A percentile compares a stretch with the other conserved stretches of the same genome.
Evolutionary conservation across 2,329 filamentous ascomycete species (phyloP).

Genomic region (Fusarium transvaalense): DNA sequence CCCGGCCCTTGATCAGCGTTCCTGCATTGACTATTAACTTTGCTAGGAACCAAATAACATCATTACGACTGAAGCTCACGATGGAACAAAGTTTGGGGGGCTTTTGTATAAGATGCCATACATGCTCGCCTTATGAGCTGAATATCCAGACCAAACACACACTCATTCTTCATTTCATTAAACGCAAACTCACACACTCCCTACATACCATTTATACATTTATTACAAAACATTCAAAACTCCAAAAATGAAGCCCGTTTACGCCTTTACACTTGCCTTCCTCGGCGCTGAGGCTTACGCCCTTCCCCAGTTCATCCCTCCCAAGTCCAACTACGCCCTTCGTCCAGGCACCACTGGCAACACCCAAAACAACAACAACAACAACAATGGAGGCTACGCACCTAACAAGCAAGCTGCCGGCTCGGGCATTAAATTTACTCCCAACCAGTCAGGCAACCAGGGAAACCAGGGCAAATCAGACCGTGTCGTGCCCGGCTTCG

Average conservation of each 20-base stretch:
- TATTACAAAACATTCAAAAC: not conserved
- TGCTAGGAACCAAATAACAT: not conserved
- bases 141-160: not conserved
- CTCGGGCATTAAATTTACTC: constrained; percentile 5
- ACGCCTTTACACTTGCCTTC: constrained; percentile 15
- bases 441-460: not conserved
- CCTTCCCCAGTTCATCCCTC: constrained; percentile 1
- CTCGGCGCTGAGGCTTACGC: constrained; percentile 16
- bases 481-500: not conserved
- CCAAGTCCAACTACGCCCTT: constrained; percentile 21
- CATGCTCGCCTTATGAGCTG: accelerated
- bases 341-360: not conserved
- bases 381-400: not conserved
- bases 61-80: not conserved
- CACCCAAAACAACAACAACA: not conserved
- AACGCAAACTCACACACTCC: not conserved
- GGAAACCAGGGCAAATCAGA: not conserved
- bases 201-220: not conserved
- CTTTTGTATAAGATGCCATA: constrained; percentile 14
- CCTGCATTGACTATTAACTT: constrained; percentile 10
- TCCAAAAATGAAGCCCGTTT: constrained; percentile 13
- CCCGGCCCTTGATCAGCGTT: constrained; percentile 22
- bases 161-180: constrained; percentile 3
- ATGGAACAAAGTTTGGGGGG: not conserved
- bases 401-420: constrained; percentile 7